phyloP scores from a whole-genome alignment of 331 rosid species.

The Malus hybrid region DNA sequence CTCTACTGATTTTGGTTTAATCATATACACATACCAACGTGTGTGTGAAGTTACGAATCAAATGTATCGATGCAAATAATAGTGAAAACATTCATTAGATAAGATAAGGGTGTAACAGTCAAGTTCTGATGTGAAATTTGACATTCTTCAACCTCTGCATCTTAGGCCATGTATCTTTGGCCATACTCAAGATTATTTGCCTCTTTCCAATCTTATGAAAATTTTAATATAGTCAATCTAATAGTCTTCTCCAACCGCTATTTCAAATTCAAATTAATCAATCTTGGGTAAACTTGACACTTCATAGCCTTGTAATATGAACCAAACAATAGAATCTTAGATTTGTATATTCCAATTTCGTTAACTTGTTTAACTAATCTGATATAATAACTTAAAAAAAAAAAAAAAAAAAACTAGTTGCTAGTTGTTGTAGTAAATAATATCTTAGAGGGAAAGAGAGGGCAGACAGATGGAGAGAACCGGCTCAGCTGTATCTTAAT shows the following conservation, averaged over 20 bases:
- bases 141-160: no score
- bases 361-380: background rate
- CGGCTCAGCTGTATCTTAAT: no score
- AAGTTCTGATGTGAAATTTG: no score
- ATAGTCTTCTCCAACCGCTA: background rate
- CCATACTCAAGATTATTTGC: background rate
- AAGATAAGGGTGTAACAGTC: no score
- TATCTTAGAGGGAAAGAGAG: no score
- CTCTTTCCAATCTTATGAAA: background rate
- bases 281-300: background rate
- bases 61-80: no score
- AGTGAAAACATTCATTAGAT: no score
- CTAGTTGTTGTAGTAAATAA: background rate
- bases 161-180: no score
- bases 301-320: background rate
- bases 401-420: background rate
- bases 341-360: background rate
- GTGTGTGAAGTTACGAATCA: no score
- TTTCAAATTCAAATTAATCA: background rate
- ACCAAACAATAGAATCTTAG: background rate
- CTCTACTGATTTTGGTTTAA: no score
- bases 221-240: background rate
- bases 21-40: no score
- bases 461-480: no score
- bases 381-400: background rate